Evolutionary conservation across 345 rosid genomes (phyloP), one percentile per base, ranked within the genome.

Genomic region (Aquilaria malaccensis): DNA sequence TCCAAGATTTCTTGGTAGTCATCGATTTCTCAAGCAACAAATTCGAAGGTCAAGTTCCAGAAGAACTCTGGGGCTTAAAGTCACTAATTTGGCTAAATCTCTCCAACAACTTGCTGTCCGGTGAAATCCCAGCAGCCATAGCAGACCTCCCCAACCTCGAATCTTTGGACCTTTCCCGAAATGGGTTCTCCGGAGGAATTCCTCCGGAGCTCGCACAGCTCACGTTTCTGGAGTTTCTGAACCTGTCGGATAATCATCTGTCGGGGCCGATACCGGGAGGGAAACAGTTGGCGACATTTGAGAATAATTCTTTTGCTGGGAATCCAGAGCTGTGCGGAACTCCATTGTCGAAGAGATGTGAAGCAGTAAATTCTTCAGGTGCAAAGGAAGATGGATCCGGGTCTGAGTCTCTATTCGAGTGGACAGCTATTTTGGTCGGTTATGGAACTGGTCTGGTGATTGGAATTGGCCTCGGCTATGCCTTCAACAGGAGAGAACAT

Each of bases 1-100:
- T 67, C 45, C 55, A 53, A 22, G 41, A 53, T 7, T 45, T 3
- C 6, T 22, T 55, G 22, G 0, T 6, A 2, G 60, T 29, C 0
- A 22, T 68, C 33, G 77, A 73, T 52, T 30, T 68, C 41, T 60
- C 69, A 48, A 55, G 58, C 31, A 67, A 63, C 52, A 45, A 14
- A 13, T 72, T 72, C 0, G 31, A 45, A 31, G 77, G 73, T 5
- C 43, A 31, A 45, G 65, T 70, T 30, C 72, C 70, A 0, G 52
- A 33, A 61, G 52, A 47, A 0, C 30, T 70, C 1, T 14, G 15
- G n/a, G 9, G 22, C 14, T 22, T 69, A 1, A 50, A 5, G 0
- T 43, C 63, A 22, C 63, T 70, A 9, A 53, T 2, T 0, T 1
- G 46, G 55, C 50, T 70, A 1, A 63, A 63, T 45, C 52, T 74